A percentile compares a stretch with the other conserved stretches of the same genome.
phyloP scores from a whole-genome alignment of 495 filamentous ascomycete genomes.

The Penicillium soppii region DNA sequence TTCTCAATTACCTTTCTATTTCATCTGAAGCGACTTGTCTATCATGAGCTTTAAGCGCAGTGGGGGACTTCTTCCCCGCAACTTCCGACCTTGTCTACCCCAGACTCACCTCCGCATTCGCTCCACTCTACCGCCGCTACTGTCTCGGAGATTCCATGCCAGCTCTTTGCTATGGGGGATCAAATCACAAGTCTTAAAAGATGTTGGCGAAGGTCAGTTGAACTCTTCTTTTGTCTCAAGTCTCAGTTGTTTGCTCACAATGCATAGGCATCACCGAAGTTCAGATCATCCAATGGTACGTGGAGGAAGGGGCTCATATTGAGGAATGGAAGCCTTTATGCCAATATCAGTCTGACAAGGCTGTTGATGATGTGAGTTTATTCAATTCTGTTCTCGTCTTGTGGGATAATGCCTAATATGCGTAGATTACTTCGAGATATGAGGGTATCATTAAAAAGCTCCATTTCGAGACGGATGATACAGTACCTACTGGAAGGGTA shows the following conservation, averaged over 20 bases:
- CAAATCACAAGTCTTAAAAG: conserved; percentile 87
- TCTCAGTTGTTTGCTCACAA: conserved; percentile 14
- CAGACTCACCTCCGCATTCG: conserved; percentile 31
- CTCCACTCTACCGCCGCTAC: conserved; percentile 19
- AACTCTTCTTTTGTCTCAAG: background rate
- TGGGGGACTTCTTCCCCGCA: conserved; percentile 25
- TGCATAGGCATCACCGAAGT: conserved; percentile 87
- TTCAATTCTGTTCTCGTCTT: background rate
- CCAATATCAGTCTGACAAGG: conserved; percentile 98
- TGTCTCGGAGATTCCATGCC: conserved; percentile 58
- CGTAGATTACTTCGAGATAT: conserved; percentile 86
- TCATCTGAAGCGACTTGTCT: background rate
- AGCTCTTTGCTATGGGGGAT: conserved; percentile 58
- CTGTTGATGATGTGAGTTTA: conserved; percentile 76
- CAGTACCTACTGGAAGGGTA: conserved; percentile 86
- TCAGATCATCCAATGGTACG: conserved; percentile 99
- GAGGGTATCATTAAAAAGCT: conserved; percentile 95
- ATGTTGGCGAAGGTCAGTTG: conserved; percentile 88
- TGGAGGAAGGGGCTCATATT: conserved; percentile 90
- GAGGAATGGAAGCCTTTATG: conserved; percentile 98
- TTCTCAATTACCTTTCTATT: background rate
- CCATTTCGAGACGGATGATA: conserved; percentile 92
- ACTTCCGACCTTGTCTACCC: conserved; percentile 27
- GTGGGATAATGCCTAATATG: conserved; percentile 9
- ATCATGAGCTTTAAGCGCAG: conserved; percentile 39